Percentiles rank a stretch among this genome's conserved stretches.
phyloP scores from a whole-genome alignment of 1,284 basidiomycete species.

The Cryptococcus sp. region DNA sequence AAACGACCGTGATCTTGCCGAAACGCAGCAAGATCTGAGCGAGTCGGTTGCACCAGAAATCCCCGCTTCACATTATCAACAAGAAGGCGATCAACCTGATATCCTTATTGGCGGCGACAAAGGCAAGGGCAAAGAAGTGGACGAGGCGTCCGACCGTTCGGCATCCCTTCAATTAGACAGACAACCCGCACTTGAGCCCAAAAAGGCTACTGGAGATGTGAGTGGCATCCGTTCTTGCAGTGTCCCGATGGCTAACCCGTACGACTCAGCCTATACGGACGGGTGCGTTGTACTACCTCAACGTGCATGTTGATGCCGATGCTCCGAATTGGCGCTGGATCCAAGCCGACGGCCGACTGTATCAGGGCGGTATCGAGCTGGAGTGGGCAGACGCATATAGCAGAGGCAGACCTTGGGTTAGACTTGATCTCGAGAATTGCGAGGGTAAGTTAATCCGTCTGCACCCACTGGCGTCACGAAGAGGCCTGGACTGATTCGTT shows the following conservation, averaged over 20 bases:
- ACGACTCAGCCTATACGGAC: slow-evolving; percentile 69
- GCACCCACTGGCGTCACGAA: too few relatives aligned
- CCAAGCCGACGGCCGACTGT: slow-evolving; percentile 76
- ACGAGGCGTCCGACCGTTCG: slow-evolving; percentile 33
- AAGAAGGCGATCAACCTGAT: background rate
- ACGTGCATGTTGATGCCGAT: slow-evolving; percentile 65
- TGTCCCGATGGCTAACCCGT: slow-evolving; percentile 5
- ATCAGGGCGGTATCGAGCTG: slow-evolving; percentile 72
- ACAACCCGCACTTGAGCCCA: slow-evolving; percentile 52
- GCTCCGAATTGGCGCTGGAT: slow-evolving; percentile 77
- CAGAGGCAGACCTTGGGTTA: slow-evolving; percentile 69
- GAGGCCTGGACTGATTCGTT: too few relatives aligned
- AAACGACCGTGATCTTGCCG: slow-evolving; percentile 51
- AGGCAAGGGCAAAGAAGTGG: slow-evolving; percentile 7
- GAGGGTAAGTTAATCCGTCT: slow-evolving; percentile 35
- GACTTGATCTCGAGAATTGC: slow-evolving; percentile 78
- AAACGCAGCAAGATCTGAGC: slow-evolving; percentile 4
- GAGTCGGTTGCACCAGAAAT: slow-evolving; percentile 1
- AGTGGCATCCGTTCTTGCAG: slow-evolving; percentile 32
- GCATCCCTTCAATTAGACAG: slow-evolving; percentile 37
- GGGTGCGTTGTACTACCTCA: slow-evolving; percentile 82
- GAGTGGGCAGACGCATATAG: slow-evolving; percentile 79
- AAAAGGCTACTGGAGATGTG: slow-evolving; percentile 56
- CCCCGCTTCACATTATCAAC: background rate
- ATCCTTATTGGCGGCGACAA: background rate